Conservation (phyloP, 1,284 basidiomycete genomes). For the Heterobasidion irregulare region DNA sequence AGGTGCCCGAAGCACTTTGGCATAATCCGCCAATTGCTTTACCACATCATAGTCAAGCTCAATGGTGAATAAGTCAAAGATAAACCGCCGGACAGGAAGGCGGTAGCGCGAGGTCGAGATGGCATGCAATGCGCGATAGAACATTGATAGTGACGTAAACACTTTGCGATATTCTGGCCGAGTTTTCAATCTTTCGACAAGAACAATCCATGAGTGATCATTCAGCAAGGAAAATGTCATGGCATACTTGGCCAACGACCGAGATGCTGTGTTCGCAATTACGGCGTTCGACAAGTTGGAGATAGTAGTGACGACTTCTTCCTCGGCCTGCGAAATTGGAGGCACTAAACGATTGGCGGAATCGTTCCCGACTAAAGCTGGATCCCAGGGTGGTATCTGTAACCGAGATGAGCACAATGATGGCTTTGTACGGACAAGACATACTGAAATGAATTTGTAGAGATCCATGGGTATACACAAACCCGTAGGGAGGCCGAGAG, state of each 20-base stretch:
- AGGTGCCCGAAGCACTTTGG: constrained; percentile 31
- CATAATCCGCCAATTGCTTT: constrained; percentile 39
- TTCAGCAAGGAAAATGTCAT: background rate
- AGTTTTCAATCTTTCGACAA: constrained; percentile 60
- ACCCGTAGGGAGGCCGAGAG: constrained; percentile 84
- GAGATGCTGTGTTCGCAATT: constrained; percentile 87
- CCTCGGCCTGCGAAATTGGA: constrained; percentile 64
- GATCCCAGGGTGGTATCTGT: constrained; percentile 76
- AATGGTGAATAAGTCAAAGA: constrained; percentile 88
- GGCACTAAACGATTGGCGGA: constrained; percentile 49
- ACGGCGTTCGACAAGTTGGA: constrained; percentile 95
- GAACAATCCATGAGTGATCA: constrained; percentile 3
- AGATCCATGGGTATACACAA: constrained; percentile 84
- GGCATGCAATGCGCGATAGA: constrained; percentile 78
- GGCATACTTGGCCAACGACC: constrained; percentile 72
- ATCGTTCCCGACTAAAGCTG: constrained; percentile 33
- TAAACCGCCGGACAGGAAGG: constrained; percentile 83
- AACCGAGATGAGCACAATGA: background rate
- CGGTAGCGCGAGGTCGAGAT: constrained; percentile 87
- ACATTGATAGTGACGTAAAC: constrained; percentile 73
- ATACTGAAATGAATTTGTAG: constrained; percentile 71
- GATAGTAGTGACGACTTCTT: constrained; percentile 85
- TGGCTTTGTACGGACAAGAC: constrained; percentile 20
- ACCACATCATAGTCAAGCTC: constrained; percentile 59
- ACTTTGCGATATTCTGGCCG: constrained; percentile 68